Base-by-base conservation (phyloP, 306 rosid species). In the Mimosa bimucronata region DNA sequence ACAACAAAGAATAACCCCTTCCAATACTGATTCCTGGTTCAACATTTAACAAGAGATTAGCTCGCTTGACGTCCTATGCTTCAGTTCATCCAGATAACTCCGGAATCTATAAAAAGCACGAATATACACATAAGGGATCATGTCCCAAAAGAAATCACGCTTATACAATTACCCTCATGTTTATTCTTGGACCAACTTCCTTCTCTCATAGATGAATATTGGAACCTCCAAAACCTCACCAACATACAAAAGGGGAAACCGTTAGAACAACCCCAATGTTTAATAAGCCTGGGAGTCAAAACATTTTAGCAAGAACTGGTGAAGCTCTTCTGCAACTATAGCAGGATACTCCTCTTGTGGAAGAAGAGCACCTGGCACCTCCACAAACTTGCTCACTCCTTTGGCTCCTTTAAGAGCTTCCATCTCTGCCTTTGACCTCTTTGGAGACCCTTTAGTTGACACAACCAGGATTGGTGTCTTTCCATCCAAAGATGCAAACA, bases 351-450 rank as follows among this genome's bases (percentile, higher is more conserved):
- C 98, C 74, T 92, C 98, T 74, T 94, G 98, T 2, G 98, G 98
- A 87, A 94, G 98, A 77, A 92, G 94, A 75, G 98, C 98, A 14
- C 98, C 98, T 5, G 97, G 87, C 3, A 94, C 88, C 83, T 92
- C 95, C 65, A 89, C 92, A 87, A 94, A 94, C 92, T 90, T 92
- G 82, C 80, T 91, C 69, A 92, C 97, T 25, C 98, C 97, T 85
- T 86, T 87, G 38, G 94, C 96, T 83, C 88, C 97, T 77, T 85
- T 89, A 26, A 95, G 91, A 80, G 98, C 97, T 85, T 91, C 98
- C 94, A 95, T 95, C 83, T 95, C 98, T 62, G 97, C 98, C 84
- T 91, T 95, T 23, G 98, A 95, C 83, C 98, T 89, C 91, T 89
- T 95, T 12, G 98, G 98, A 71, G 95, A 82, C 61, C 92, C 93